Evolutionary conservation across 2,329 filamentous ascomycete species (phyloP), one percentile per base, ranked within the genome.

Genomic region (Pezicula neosporulosa): DNA sequence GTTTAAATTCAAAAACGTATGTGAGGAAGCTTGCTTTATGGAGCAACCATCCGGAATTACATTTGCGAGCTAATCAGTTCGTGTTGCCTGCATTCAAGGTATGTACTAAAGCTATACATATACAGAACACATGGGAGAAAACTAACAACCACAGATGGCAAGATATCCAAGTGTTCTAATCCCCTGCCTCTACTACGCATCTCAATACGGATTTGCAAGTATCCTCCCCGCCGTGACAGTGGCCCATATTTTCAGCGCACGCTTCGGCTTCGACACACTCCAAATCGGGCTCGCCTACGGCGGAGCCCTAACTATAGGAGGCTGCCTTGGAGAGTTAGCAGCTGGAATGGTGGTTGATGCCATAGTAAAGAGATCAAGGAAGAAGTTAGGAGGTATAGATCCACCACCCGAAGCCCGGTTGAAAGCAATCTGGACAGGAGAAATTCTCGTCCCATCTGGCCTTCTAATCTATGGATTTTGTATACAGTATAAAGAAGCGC

Each of bases 191-290:
- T 68, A 67, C 48, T 68, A 66, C 49, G 56, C 56, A 12, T 56
- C 63, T 6, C 57, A 62, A 51, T 68, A 66, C 49, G 65, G 62
- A 19, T 67, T 66, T 48, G 60, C 62, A 8, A 61, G 60, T 27
- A 66, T 68, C 35, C 56, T 68, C 9, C 62, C 63, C 9, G 66
- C 66, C 13, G 66, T 67, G 3, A 68, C 66, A 3, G 64, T 64
- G 16, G 62, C 65, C 8, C 58, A 60, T 33, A 65, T 66, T 21
- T 67, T 68, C 52, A 47, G 57, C 8, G 50, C 59, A 41, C 52
- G 53, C n/a, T 68, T 66, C 52, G 56, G 58, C 39, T 68, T 63
- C 62, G 58, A 63, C 39, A 62, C 65, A 10, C 58, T 66, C 6
- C 57, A 60, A 18, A 64, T 65, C 39, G 66, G 64, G 2, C 55